Conservation (phyloP, 2,329 filamentous ascomycete genomes). For the Penicillium rolfsii region DNA sequence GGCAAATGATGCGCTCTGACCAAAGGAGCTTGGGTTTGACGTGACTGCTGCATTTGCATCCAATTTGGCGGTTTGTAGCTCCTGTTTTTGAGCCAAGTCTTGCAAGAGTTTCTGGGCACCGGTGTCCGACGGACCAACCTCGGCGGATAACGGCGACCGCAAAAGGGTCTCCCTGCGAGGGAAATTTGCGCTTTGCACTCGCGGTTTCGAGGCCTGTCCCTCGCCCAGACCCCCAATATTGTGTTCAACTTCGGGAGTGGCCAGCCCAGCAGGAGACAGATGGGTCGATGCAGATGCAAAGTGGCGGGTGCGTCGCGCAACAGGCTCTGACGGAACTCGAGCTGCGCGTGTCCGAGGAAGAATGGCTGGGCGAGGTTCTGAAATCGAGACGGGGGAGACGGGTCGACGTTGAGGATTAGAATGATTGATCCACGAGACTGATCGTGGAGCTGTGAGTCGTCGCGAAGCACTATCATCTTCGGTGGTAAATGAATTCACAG, state of each 20-base stretch:
- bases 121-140: constrained; percentile 31
- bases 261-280: constrained; percentile 41
- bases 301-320: constrained; percentile 51
- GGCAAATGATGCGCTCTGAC: constrained; percentile 31
- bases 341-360: constrained; percentile 37
- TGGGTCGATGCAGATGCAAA: constrained; percentile 33
- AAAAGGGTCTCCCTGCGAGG: constrained; percentile 38
- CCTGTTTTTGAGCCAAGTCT: constrained; percentile 16
- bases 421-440: constrained; percentile 30
- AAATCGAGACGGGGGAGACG: constrained; percentile 57
- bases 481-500: constrained; percentile 49
- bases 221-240: constrained; percentile 36
- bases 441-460: constrained; percentile 30
- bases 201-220: constrained; percentile 30
- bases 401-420: constrained; percentile 51
- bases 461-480: constrained; percentile 39
- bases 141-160: constrained; percentile 39
- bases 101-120: constrained; percentile 14
- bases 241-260: constrained; percentile 46
- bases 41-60: constrained; percentile 14
- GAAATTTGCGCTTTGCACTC: constrained; percentile 39
- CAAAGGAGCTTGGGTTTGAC: constrained; percentile 24
- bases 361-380: constrained; percentile 55
- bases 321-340: constrained; percentile 52
- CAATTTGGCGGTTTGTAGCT: constrained; percentile 16